Evolutionary conservation across 2,329 filamentous ascomycete species (phyloP), one percentile per base, ranked within the genome.

Genomic region (Sporothrix mexicana): DNA sequence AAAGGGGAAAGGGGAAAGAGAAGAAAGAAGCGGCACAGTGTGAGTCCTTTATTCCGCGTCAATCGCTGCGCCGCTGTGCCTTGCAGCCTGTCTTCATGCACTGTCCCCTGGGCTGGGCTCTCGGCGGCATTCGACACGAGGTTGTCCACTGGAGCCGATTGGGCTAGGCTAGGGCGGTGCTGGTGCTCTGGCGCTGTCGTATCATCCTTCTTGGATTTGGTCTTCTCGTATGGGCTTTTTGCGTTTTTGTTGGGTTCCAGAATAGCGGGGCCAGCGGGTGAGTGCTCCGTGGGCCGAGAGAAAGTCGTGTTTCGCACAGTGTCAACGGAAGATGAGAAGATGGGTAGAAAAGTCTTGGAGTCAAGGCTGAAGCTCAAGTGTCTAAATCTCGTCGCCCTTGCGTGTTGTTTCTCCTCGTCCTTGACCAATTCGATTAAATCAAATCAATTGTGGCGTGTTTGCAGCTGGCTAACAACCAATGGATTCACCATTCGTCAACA

Each of bases 211-310:
- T 61, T 61, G 30, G 36, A 12, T 43, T 62, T 23, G 59, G 9
- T 36, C 30, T 36, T 36, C 30, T 36, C 30, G 30, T 36, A 7
- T 36, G 30, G 30, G 30, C 30, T 36, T 6, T 36, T 36, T n/a
- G n/a, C 59, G 36, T 64, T 66, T 47, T 25, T 47, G 47, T 62
- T 57, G 49, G 36, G 61, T 68, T 67, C 61, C 71, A 72, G 53
- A 72, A 51, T 62, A 69, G 71, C 71, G 71, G 71, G 71, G 57
- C 71, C 30, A 45, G 55, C 59, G 69, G 30, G 10, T 51, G n/a
- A 45, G 17, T 49, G 43, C n/a, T 45, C 45, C 23, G 20, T 20
- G 8, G n/a, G 51, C 30, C 30, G 30, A 36, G 30, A 36, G 30
- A 36, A 36, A 9, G 51, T 23, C 15, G 36, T 69, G 25, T 57